Evolutionary conservation across 2,329 filamentous ascomycete genomes (phyloP).

Genomic region (Alternaria angustiovoidea): DNA sequence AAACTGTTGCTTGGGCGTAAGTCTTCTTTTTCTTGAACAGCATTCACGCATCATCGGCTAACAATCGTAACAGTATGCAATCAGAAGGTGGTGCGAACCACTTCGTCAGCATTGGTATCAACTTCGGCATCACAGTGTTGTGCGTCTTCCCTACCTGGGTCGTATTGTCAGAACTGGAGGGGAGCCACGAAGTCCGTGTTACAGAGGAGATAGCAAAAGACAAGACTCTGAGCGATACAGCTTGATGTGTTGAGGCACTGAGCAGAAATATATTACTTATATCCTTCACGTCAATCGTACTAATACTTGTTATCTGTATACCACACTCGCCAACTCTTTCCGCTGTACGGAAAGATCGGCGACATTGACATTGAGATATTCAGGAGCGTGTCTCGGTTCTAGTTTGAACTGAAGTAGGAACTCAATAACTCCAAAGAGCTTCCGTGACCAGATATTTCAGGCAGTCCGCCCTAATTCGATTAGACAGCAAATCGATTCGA

Average conservation of each 20-base stretch:
- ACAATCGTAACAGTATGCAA: constrained; percentile 39
- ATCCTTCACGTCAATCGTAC: neutral
- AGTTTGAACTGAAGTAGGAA: too few species aligned
- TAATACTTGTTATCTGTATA: neutral
- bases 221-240: neutral
- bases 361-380: too few species aligned
- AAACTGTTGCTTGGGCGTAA: constrained; percentile 49
- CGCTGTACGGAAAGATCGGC: neutral
- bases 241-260: neutral
- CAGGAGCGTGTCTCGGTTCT: too few species aligned
- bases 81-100: constrained; percentile 47
- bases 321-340: neutral
- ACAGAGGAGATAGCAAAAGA: constrained; percentile 21
- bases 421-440: too few species aligned
- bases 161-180: constrained; percentile 42
- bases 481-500: too few species aligned
- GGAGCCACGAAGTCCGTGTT: constrained; percentile 39
- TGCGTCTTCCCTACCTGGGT: constrained; percentile 47
- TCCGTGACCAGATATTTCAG: too few species aligned
- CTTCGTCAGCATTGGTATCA: constrained; percentile 48
- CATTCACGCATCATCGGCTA: constrained; percentile 8
- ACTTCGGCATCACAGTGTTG: constrained; percentile 45
- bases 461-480: too few species aligned
- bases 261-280: neutral
- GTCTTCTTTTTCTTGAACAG: constrained; percentile 3